A percentile compares a stretch with the other conserved stretches of the same genome.
phyloP scores from a whole-genome alignment of 495 filamentous ascomycete species.

The Apodospora peruviana region DNA sequence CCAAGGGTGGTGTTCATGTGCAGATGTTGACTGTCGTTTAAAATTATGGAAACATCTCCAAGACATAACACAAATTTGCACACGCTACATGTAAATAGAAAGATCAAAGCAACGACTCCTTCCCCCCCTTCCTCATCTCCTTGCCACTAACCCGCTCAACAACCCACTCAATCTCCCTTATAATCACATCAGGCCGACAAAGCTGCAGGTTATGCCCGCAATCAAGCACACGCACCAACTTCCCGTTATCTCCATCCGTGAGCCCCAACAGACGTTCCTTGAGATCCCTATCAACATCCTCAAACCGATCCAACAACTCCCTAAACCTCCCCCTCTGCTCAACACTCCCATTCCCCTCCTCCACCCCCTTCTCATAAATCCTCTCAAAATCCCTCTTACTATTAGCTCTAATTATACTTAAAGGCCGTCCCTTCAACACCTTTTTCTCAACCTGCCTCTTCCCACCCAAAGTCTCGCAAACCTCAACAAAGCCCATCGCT shows the following conservation, averaged over 20 bases:
- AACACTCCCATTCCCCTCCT: not conserved
- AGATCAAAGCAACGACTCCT: too few species aligned
- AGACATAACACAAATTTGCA: too few species aligned
- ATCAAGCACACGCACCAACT: not conserved
- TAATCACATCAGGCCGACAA: not conserved
- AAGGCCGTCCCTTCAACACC: not conserved
- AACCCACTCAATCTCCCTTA: not conserved
- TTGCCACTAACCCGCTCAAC: too few species aligned
- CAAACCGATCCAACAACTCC: not conserved
- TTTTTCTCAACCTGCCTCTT: not conserved
- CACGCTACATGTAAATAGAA: too few species aligned
- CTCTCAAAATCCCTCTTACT: not conserved
- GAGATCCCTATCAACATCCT: not conserved
- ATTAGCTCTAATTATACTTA: not conserved
- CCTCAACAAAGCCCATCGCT: not conserved
- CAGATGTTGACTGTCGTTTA: too few species aligned
- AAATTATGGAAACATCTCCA: too few species aligned
- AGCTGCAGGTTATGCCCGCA: not conserved
- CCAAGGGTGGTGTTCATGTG: too few species aligned
- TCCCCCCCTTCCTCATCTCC: too few species aligned
- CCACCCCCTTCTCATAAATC: not conserved
- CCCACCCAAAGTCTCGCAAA: not conserved
- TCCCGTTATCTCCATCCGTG: not conserved
- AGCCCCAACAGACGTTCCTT: not conserved
- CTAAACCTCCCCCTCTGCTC: not conserved